These are phyloP conservation scores for Cucumis cinereus DNA, from an alignment of 306 rosid species.

Conservation along the genomic window DNA sequence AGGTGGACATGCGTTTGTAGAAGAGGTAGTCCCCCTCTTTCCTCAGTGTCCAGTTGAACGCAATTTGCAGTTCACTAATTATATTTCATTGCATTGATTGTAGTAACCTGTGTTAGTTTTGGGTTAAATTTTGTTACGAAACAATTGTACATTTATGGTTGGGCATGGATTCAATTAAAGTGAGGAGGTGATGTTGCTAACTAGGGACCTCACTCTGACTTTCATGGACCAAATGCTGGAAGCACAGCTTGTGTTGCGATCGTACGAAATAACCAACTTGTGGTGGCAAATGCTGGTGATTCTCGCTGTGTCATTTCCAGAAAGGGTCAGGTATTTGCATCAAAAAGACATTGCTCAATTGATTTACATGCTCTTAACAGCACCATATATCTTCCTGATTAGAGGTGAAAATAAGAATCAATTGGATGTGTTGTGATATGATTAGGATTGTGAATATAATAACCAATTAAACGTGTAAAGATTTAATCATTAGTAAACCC, in stretches of 20 bases:
- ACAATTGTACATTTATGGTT: not conserved
- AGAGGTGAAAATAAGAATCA: not conserved
- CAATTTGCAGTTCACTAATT: constrained; percentile 3
- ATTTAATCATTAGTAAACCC: not conserved
- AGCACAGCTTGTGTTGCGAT: constrained; percentile 92
- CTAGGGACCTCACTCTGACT: constrained; percentile 95
- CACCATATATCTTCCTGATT: not conserved
- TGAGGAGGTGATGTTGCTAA: constrained; percentile 24
- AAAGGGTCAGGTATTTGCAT: constrained; percentile 65
- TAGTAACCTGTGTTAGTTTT: not conserved
- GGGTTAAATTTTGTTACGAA: not conserved
- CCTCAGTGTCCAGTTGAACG: not conserved
- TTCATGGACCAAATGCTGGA: constrained; percentile 75
- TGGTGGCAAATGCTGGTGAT: constrained; percentile 97
- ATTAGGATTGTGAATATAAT: not conserved
- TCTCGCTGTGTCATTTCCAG: constrained; percentile 86
- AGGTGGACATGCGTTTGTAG: constrained; percentile 8
- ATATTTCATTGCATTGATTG: not conserved
- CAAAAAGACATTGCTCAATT: not conserved
- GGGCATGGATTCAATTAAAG: constrained; percentile 12
- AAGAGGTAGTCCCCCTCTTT: constrained; percentile 11
- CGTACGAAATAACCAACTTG: constrained; percentile 45
- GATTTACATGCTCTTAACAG: not conserved
- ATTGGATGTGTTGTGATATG: not conserved
- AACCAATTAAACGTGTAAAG: not conserved